Percentiles rank a stretch among this genome's conserved stretches.
Conservation (phyloP, 129 eudicot species). For the Flaveria sonorensis region DNA sequence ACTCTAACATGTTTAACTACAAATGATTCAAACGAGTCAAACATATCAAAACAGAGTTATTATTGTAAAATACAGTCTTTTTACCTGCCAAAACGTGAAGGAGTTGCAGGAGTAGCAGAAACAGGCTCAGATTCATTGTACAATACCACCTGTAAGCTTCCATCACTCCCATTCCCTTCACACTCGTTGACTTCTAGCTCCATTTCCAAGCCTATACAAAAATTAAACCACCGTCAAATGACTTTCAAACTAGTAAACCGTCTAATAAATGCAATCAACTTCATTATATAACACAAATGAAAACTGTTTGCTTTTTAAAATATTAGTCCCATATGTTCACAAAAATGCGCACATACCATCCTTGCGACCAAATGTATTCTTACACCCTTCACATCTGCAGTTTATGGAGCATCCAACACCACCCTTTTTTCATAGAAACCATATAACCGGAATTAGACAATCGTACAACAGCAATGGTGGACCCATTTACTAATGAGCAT, state of each 20-base stretch:
- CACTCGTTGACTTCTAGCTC: constrained; percentile 61
- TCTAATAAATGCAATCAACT: constrained; percentile 11
- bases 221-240: neutral
- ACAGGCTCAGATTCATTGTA: constrained; percentile 49
- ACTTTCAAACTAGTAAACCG: constrained; percentile 6
- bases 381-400: constrained; percentile 99
- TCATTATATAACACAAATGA: constrained; percentile 8
- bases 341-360: constrained; percentile 62
- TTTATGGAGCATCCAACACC: constrained; percentile 97
- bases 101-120: constrained; percentile 70
- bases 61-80: neutral
- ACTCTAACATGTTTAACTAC: neutral
- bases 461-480: neutral
- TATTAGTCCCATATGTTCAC: neutral
- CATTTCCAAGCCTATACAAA: constrained; percentile 50
- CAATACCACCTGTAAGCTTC: constrained; percentile 38
- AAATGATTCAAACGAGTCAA: neutral
- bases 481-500: neutral
- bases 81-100: constrained; percentile 65
- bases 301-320: neutral
- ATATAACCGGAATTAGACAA: constrained; percentile 29
- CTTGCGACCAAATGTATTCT: constrained; percentile 93
- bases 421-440: constrained; percentile 51
- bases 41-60: neutral
- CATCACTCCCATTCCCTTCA: constrained; percentile 48